Percentiles rank a stretch among this genome's conserved stretches.
Conservation (phyloP, 306 rosid species). For the Leucaena leucocephala region DNA sequence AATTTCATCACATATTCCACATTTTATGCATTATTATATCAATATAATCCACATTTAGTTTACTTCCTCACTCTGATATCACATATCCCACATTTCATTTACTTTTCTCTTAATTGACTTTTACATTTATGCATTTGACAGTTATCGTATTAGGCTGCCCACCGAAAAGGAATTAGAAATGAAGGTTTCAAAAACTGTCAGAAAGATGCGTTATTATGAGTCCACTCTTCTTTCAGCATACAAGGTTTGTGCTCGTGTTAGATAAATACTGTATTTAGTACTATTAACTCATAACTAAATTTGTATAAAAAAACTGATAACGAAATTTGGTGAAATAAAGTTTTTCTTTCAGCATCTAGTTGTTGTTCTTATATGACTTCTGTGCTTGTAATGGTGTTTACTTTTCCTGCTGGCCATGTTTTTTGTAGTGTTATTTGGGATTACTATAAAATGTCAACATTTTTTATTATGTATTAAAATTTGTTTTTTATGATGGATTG, state of each 20-base stretch:
- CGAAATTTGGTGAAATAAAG: slow-evolving; percentile 15
- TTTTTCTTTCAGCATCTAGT: slow-evolving; percentile 16
- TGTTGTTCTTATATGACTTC: slow-evolving; percentile 17
- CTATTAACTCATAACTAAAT: slow-evolving; percentile 12
- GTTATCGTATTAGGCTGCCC: slow-evolving; percentile 94
- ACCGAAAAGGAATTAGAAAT: slow-evolving; percentile 93
- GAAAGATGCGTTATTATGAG: slow-evolving; percentile 86
- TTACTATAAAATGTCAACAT: slow-evolving; percentile 24
- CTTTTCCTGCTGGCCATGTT: slow-evolving; percentile 13
- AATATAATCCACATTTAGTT: background rate
- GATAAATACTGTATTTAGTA: slow-evolving; percentile 1
- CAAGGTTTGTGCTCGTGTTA: slow-evolving; percentile 63
- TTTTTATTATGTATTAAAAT: slow-evolving; percentile 2
- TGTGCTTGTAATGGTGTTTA: slow-evolving; percentile 23
- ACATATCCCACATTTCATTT: background rate
- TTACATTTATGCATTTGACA: slow-evolving; percentile 42
- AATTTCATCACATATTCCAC: slow-evolving; percentile 27
- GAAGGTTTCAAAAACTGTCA: slow-evolving; percentile 90
- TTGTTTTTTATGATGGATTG: background rate
- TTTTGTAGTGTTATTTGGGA: slow-evolving; percentile 15
- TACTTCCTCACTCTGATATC: background rate
- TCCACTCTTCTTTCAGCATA: slow-evolving; percentile 87
- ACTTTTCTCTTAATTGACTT: slow-evolving; percentile 23
- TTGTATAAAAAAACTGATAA: background rate
- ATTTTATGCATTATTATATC: slow-evolving; percentile 12